phyloP scores from a whole-genome alignment of 768 basidiomycete genomes.

The Boletus tylopilopsis region DNA sequence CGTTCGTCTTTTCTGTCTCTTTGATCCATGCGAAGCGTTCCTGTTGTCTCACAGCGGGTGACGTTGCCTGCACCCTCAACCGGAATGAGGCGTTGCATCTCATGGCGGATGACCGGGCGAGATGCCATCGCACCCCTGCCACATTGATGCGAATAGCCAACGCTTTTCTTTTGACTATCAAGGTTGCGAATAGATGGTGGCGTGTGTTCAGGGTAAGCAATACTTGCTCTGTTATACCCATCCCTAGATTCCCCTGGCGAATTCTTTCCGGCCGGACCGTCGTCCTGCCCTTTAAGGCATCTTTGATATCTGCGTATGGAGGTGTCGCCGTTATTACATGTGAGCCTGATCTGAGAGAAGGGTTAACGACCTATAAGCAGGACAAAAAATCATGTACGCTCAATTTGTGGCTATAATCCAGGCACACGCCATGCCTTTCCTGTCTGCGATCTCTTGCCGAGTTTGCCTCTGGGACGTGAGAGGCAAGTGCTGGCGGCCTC shows the following conservation, averaged over 20 bases:
- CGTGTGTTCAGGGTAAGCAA: slow-evolving; percentile 19
- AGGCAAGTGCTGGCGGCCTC: slow-evolving; percentile 5
- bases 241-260: slow-evolving; percentile 17
- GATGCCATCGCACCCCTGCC: slow-evolving; percentile 24
- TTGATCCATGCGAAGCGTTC: slow-evolving; percentile 28
- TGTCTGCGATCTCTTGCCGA: slow-evolving; percentile 1
- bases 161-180: slow-evolving; percentile 13
- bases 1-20: slow-evolving; percentile 15
- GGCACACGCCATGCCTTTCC: slow-evolving; percentile 17
- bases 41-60: slow-evolving; percentile 17
- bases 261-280: slow-evolving; percentile 12
- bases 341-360: slow-evolving; percentile 7
- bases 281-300: slow-evolving; percentile 1
- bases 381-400: neutral
- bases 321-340: slow-evolving; percentile 8
- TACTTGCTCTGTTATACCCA: slow-evolving; percentile 3
- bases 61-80: slow-evolving; percentile 22
- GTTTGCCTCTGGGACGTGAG: slow-evolving; percentile 9
- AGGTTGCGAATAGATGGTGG: slow-evolving; percentile 18
- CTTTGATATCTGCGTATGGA: slow-evolving; percentile 3
- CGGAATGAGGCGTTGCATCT: slow-evolving; percentile 13
- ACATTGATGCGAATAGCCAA: slow-evolving; percentile 12
- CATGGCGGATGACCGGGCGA: slow-evolving; percentile 20
- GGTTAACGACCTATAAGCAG: slow-evolving; percentile 8
- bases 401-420: slow-evolving; percentile 12